These are phyloP conservation scores for Talaromyces amestolkiae DNA, from an alignment of 2,329 filamentous ascomycete genomes.

Conservation along the genomic window DNA sequence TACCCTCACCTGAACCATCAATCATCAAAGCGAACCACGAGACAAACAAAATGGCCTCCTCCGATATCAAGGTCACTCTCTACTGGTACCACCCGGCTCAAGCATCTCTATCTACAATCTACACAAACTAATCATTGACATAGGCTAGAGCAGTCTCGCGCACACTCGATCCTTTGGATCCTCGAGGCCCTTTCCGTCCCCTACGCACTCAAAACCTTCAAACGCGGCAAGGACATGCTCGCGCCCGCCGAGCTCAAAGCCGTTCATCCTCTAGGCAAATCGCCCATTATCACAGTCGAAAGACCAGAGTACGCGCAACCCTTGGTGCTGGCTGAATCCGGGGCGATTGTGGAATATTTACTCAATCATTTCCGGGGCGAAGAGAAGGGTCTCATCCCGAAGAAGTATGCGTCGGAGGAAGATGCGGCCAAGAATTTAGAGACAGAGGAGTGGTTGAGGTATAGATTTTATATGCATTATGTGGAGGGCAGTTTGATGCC, in stretches of 20 bases:
- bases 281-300: conserved; percentile 70
- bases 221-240: conserved; percentile 62
- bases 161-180: conserved; percentile 81
- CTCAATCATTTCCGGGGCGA: conserved; percentile 61
- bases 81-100: conserved; percentile 13
- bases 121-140: conserved; percentile 13
- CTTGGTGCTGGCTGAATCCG: conserved; percentile 75
- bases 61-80: conserved; percentile 18
- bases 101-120: too few relatives aligned
- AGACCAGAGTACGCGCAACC: conserved; percentile 47
- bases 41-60: conserved; percentile 10
- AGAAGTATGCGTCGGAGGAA: conserved; percentile 54
- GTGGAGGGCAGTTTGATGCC: conserved; percentile 81
- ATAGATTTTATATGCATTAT: conserved; percentile 75
- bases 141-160: conserved; percentile 80
- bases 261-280: conserved; percentile 83
- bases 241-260: conserved; percentile 74
- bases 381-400: conserved; percentile 49
- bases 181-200: conserved; percentile 76
- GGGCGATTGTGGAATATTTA: conserved; percentile 77
- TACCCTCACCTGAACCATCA: neutral
- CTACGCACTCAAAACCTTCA: conserved; percentile 78
- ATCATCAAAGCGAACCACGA: neutral
- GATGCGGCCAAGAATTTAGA: conserved; percentile 49
- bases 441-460: conserved; percentile 60